These are phyloP conservation scores for Fraxinus sp. DNA, from an alignment of 305 asterid genomes.

Conservation along the genomic window DNA sequence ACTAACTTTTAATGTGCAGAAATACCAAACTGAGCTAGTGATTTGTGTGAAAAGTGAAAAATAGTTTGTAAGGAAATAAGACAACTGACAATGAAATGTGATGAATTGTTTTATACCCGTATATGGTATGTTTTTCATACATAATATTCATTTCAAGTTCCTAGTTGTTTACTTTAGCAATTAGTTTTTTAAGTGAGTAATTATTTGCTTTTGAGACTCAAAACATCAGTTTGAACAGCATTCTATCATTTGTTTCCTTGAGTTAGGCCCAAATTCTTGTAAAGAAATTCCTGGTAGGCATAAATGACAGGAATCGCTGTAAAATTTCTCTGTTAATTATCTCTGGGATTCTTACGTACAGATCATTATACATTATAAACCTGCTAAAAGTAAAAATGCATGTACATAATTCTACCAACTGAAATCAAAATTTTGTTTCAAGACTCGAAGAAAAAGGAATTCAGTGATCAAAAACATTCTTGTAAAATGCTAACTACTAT, in stretches of 20 bases:
- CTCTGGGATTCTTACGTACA: constrained; percentile 27
- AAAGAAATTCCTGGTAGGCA: not conserved
- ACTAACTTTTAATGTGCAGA: constrained; percentile 10
- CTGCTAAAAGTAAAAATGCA: constrained; percentile 27
- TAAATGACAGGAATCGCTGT: not conserved
- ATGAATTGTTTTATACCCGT: not conserved
- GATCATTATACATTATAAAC: constrained; percentile 32
- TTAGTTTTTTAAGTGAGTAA: not conserved
- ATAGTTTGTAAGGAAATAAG: not conserved
- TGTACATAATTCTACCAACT: constrained; percentile 15
- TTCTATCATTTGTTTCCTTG: not conserved
- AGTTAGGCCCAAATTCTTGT: not conserved
- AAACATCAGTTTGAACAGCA: not conserved
- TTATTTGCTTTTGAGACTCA: not conserved
- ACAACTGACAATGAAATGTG: not conserved
- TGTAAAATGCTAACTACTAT: constrained; percentile 49
- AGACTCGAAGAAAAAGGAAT: constrained; percentile 9
- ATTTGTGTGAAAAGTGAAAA: constrained; percentile 1
- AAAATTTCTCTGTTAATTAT: not conserved
- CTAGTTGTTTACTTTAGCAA: not conserved
- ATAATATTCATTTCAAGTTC: not conserved
- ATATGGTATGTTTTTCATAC: not conserved
- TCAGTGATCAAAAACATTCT: constrained; percentile 38
- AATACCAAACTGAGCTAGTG: not conserved
- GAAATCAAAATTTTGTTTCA: not conserved